Base-by-base conservation (phyloP, 2,329 filamentous ascomycete species). In the Akanthomyces muscarius region DNA sequence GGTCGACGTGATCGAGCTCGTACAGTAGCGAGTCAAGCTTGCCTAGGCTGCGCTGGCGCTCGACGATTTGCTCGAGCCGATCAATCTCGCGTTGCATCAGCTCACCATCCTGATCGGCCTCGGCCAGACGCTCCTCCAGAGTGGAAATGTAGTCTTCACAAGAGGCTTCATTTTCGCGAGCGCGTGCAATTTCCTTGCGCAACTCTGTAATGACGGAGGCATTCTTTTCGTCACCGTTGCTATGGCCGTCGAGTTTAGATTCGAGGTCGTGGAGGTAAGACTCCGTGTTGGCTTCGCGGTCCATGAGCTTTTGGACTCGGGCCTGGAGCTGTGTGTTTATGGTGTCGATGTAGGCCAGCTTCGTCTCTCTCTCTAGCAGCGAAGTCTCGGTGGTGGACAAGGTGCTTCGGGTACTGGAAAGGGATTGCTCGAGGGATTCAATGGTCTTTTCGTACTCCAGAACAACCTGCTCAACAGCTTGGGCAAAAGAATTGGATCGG, bases 401-500 rank as follows among this genome's bases (percentile, higher is more conserved):
- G 0, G 91, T 92, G 41, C 90, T 83, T 63, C 95, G 86, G 1
- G 95, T 98, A 71, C 87, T 95, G 0, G 93, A 93, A 16, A 99
- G 84, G 1, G 93, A 97, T 57, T 92, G 88, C 75, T 99, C 95
- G 18, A 99, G 83, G 60, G 86, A 89, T 74, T 98, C 93, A 56
- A 99, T 99, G 0, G 96, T 99, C 82, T 96, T 98, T 75, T 99
- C 96, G 73, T 99, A 99, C 76, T 99, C 95, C 55, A 98, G 80
- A 3, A 99, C 92, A 25, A 99, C 92, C 71, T 96, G 91, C 71
- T 99, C 95, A 23, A 99, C 94, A 33, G 94, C 94, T 73, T 96
- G 90, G 1, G 94, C 93, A 72, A 99, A 98, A 0, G 91, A 96
- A 73, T 96, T 97, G 21, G 96, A 99, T 47, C 95, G 88, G 73